Evolutionary conservation across 352 stramenopile species (phyloP).

Genomic region (Thraustochytrium striatum): DNA sequence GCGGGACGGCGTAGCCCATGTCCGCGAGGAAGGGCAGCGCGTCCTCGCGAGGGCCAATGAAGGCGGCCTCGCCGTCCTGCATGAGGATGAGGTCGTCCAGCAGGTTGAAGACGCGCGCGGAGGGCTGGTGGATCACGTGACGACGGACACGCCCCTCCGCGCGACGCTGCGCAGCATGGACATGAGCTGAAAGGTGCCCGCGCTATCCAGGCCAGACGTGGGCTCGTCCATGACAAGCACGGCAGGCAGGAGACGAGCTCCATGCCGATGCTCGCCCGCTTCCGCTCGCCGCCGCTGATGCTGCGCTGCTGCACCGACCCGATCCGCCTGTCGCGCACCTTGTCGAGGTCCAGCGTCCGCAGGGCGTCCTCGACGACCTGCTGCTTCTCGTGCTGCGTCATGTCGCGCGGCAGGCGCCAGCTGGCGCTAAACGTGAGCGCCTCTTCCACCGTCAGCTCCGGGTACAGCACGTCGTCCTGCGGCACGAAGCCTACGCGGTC

Average conservation of each 20-base stretch:
- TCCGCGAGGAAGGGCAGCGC: slow-evolving; percentile 21
- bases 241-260: slow-evolving; percentile 66
- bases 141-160: slow-evolving; percentile 68
- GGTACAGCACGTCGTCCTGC: slow-evolving; percentile 75
- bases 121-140: slow-evolving; percentile 79
- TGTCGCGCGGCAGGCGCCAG: slow-evolving; percentile 63
- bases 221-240: slow-evolving; percentile 49
- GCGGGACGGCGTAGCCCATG: slow-evolving; percentile 19
- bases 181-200: slow-evolving; percentile 68
- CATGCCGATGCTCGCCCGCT: slow-evolving; percentile 76
- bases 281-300: slow-evolving; percentile 72
- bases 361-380: slow-evolving; percentile 69
- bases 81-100: slow-evolving; percentile 71
- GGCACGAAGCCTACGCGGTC: slow-evolving; percentile 76
- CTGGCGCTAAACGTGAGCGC: slow-evolving; percentile 74
- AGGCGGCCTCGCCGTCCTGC: slow-evolving; percentile 42
- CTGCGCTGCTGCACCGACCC: slow-evolving; percentile 56
- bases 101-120: slow-evolving; percentile 68
- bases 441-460: slow-evolving; percentile 75
- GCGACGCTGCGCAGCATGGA: slow-evolving; percentile 71
- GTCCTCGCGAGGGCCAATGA: neutral
- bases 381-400: slow-evolving; percentile 63
- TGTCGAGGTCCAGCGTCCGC: slow-evolving; percentile 65
- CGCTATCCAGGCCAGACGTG: slow-evolving; percentile 63
- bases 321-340: slow-evolving; percentile 54